phyloP scores from a whole-genome alignment of 768 basidiomycete genomes.

The Amanita pallidorosea region DNA sequence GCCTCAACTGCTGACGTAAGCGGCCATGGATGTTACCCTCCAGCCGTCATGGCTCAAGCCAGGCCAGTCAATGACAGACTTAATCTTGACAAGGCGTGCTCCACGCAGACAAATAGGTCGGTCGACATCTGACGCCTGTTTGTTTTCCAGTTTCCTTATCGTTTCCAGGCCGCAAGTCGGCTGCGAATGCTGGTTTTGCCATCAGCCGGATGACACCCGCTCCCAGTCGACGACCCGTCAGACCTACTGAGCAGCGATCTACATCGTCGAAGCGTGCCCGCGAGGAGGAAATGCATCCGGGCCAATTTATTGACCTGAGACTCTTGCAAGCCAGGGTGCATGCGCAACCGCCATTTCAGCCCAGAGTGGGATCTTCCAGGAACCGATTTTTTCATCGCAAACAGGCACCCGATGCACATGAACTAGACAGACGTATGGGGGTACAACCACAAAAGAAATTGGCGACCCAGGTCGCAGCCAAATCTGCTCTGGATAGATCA shows the following conservation, averaged over 20 bases:
- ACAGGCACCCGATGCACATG: not conserved
- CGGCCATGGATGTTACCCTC: not conserved
- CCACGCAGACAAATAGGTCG: not conserved
- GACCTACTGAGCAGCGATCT: not conserved
- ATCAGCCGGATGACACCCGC: constrained; percentile 3
- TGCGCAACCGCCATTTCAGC: not conserved
- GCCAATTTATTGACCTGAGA: not conserved
- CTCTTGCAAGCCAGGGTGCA: not conserved
- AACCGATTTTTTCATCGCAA: not conserved
- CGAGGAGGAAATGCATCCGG: not conserved
- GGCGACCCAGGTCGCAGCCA: not conserved
- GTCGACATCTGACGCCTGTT: not conserved
- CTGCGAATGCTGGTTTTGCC: not conserved
- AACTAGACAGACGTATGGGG: not conserved
- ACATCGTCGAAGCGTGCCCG: not conserved
- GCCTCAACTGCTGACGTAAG: constrained; percentile 2
- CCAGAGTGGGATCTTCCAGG: not conserved
- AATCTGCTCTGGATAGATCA: not conserved
- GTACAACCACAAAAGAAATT: not conserved
- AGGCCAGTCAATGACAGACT: not conserved
- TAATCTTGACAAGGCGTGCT: not conserved
- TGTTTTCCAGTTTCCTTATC: not conserved
- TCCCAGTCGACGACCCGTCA: no score
- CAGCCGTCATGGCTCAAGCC: constrained; percentile 1
- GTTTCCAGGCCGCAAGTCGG: not conserved